Evolutionary conservation across 2,329 filamentous ascomycete species (phyloP), one percentile per base, ranked within the genome.

Genomic region (Neofusicoccum kwambonambiense): DNA sequence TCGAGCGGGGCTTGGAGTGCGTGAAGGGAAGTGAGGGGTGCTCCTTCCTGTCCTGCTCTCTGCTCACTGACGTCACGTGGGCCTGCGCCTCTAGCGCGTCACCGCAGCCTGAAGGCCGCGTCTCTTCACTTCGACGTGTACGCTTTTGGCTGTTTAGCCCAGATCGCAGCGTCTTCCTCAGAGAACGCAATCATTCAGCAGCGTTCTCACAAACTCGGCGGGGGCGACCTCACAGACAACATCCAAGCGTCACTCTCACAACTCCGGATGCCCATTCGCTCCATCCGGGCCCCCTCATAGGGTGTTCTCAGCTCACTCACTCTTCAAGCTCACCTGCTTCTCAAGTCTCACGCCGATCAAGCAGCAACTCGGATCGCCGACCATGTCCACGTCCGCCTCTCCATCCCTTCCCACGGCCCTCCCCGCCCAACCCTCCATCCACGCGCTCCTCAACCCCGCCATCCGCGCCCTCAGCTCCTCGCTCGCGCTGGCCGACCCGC

Each of bases 401-500:
- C 4, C 50, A 3, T 1, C 51, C 12, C 1, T 35, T 2, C 37
- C 11, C 35, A 19, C 2, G 4, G 41, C n/a, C n/a, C 56, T 35
- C 27, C 15, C 9, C 11, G 17, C 50, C 15, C 9, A 41, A 8
- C 13, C 54, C n/a, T 19, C 41, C 41, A 64, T 64, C 49, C 61
- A 19, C 27, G 76, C 76, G 63, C 77, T 83, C 13, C 76, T 79
- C 35, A 72, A 75, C 47, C 70, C 74, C 4, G 79, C 79, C 13
- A 78, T 83, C 22, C 82, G 83, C 52, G 82, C 86, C 11, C 80
- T 93, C 6, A 84, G 87, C 41, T 87, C 89, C 7, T 81, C 85
- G 2, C 81, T 88, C 69, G 81, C 83, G 51, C 82, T 93, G 57
- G 80, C 83, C 4, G 85, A 86, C 7, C 83, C 90, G 0, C 77